These are phyloP conservation scores for Botrytis pseudocinerea DNA, from an alignment of 2,329 filamentous ascomycete genomes.

Conservation along the genomic window DNA sequence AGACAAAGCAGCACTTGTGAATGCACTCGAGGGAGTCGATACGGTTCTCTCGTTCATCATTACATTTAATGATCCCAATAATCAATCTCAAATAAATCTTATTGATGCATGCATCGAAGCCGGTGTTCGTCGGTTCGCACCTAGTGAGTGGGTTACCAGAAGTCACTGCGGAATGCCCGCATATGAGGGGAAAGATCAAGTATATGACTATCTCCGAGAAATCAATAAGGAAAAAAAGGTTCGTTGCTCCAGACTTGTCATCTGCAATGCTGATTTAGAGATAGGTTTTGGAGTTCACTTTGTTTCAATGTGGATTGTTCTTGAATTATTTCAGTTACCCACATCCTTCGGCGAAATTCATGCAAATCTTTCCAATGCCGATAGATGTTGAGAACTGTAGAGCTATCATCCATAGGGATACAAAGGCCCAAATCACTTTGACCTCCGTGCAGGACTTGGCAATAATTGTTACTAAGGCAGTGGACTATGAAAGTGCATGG, in stretches of 20 bases:
- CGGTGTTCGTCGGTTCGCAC: conserved; percentile 43
- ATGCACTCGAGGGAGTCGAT: conserved; percentile 48
- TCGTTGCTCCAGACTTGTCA: neutral
- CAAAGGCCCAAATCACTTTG: conserved; percentile 46
- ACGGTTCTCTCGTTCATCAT: conserved; percentile 52
- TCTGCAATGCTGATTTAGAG: neutral
- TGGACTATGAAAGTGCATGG: conserved; percentile 41
- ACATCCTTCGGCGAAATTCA: conserved; percentile 42
- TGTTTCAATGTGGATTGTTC: conserved; percentile 53
- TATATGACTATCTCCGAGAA: conserved; percentile 45
- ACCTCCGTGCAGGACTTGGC: conserved; percentile 50
- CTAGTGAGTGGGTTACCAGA: conserved; percentile 44
- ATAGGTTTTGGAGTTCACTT: conserved; percentile 41
- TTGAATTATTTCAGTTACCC: conserved; percentile 50
- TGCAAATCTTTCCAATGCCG: conserved; percentile 42
- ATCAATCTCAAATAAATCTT: conserved; percentile 40
- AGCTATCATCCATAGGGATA: conserved; percentile 46
- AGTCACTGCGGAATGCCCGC: conserved; percentile 44
- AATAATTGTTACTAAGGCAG: conserved; percentile 39
- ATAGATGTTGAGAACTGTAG: conserved; percentile 43
- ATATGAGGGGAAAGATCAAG: conserved; percentile 47
- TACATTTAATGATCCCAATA: conserved; percentile 36
- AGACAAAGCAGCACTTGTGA: conserved; percentile 33
- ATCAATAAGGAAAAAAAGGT: conserved; percentile 46
- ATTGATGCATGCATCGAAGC: conserved; percentile 43